These are phyloP conservation scores for Daldinia vernicosa DNA, from an alignment of 495 filamentous ascomycete species.

Conservation along the genomic window DNA sequence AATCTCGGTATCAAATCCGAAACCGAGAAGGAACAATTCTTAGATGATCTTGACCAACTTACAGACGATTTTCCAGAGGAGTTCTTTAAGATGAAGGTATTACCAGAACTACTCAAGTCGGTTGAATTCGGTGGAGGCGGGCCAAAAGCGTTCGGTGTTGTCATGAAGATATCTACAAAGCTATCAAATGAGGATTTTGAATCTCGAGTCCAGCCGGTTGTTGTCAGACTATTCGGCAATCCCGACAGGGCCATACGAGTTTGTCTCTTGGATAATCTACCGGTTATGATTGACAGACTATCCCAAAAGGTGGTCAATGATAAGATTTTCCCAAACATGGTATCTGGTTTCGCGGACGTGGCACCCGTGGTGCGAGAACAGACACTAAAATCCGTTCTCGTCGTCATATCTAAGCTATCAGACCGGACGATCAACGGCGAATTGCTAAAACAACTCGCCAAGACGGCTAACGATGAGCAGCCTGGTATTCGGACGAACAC, in stretches of 20 bases:
- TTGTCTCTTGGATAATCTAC: conserved; percentile 87
- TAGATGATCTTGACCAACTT: conserved; percentile 84
- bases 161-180: conserved; percentile 89
- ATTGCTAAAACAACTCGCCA: conserved; percentile 87
- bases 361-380: conserved; percentile 93
- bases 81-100: conserved; percentile 95
- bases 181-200: conserved; percentile 91
- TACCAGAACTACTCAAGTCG: conserved; percentile 94
- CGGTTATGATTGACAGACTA: conserved; percentile 89
- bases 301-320: conserved; percentile 92
- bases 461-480: conserved; percentile 97
- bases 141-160: conserved; percentile 85
- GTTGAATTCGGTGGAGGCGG: conserved; percentile 98
- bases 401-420: conserved; percentile 84
- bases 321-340: conserved; percentile 95
- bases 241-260: conserved; percentile 93
- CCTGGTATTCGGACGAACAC: conserved; percentile 98
- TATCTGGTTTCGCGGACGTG: conserved; percentile 90
- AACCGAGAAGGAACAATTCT: conserved; percentile 82
- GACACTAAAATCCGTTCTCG: conserved; percentile 90
- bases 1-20: conserved; percentile 89
- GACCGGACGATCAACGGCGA: conserved; percentile 95
- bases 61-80: conserved; percentile 96
- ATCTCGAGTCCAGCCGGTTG: conserved; percentile 79
- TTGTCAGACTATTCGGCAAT: conserved; percentile 87